Evolutionary conservation across 352 stramenopile species (phyloP), one percentile per base, ranked within the genome.

Genomic region (Thalassiosira pacifica): DNA sequence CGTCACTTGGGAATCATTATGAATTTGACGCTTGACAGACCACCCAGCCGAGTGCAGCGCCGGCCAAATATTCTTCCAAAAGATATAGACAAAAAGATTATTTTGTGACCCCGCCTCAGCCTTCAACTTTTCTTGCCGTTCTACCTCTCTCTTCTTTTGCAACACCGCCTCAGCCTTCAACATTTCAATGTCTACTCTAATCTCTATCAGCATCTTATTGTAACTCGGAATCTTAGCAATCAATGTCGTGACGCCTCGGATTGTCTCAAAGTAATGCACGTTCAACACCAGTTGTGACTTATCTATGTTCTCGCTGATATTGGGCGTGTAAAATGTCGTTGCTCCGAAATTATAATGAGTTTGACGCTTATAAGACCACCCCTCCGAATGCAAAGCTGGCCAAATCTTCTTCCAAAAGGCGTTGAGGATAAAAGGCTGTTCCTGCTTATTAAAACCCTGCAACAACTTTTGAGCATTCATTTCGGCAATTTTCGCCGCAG

Each of bases 61-160:
- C 9, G 81, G 81, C 76, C 71, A 88, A 13, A 88, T 13, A 13
- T 63, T n/a, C 24, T 80, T 63, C 81, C 81, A 88, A 75, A 88
- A 88, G 9, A 55, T 37, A n/a, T 24, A 37, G 1, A 13, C 27
- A 13, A 74, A 40, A 45, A 72, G 32, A 8, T n/a, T n/a, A n/a
- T n/a, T n/a, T n/a, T n/a, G n/a, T n/a, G n/a, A n/a, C n/a, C n/a
- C n/a, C n/a, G n/a, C n/a, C n/a, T n/a, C n/a, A n/a, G n/a, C n/a
- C n/a, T n/a, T n/a, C n/a, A n/a, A n/a, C n/a, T n/a, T n/a, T n/a
- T n/a, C n/a, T n/a, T n/a, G n/a, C n/a, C n/a, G n/a, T n/a, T n/a
- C n/a, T n/a, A n/a, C n/a, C n/a, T n/a, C n/a, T n/a, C n/a, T n/a
- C n/a, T n/a, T n/a, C n/a, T n/a, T n/a, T n/a, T n/a, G n/a, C n/a